These are phyloP conservation scores for Nepenthes mirabilis DNA, from an alignment of 148 eudicot species.

Conservation along the genomic window DNA sequence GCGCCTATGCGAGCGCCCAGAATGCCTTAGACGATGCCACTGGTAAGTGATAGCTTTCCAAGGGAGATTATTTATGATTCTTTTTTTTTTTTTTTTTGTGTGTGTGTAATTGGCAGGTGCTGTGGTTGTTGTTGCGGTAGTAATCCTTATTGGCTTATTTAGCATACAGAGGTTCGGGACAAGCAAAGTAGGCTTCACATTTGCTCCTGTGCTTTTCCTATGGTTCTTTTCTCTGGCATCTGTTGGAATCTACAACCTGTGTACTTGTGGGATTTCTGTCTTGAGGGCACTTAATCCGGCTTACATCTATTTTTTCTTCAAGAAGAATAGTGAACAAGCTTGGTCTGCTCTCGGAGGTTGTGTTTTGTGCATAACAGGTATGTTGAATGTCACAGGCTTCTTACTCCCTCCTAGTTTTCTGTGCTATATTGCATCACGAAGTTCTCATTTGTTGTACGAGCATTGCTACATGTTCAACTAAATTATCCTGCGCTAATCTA, in stretches of 20 bases:
- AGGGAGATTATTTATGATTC: background rate
- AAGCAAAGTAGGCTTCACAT: conserved; percentile 79
- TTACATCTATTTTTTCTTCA: conserved; percentile 74
- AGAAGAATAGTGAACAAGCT: conserved; percentile 52
- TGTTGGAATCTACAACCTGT: conserved; percentile 72
- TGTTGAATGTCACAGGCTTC: background rate
- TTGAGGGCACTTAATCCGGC: conserved; percentile 78
- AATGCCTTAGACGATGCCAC: too few relatives aligned
- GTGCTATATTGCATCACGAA: conserved; percentile 3
- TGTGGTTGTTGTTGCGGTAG: conserved; percentile 55
- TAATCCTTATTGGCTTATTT: conserved; percentile 77
- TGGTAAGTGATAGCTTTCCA: background rate
- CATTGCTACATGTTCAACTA: too few relatives aligned
- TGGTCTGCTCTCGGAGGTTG: conserved; percentile 98
- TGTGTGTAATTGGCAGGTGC: conserved; percentile 45
- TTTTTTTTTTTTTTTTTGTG: background rate
- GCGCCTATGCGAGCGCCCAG: too few relatives aligned
- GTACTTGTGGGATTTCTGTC: conserved; percentile 44
- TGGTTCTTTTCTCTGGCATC: conserved; percentile 86
- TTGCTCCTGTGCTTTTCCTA: conserved; percentile 89
- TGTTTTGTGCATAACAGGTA: conserved; percentile 98
- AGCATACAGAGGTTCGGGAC: conserved; percentile 96
- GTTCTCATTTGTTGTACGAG: background rate
- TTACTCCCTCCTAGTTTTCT: background rate
- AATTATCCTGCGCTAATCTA: too few relatives aligned